Evolutionary conservation across 2,329 filamentous ascomycete species (phyloP).

Genomic region (Pyrenochaeta sp.): DNA sequence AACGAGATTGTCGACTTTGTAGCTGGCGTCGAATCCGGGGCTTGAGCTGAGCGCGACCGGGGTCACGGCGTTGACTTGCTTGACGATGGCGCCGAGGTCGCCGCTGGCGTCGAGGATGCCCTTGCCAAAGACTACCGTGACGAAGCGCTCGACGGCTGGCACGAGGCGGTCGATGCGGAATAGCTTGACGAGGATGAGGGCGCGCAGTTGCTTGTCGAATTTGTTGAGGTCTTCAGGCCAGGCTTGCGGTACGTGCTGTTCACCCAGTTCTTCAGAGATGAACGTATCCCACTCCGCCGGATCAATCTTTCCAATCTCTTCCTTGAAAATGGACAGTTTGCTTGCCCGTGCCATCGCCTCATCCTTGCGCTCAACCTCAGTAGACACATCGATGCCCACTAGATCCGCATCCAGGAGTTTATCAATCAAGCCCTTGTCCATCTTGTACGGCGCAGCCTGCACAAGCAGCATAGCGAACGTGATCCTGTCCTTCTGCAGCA

Average conservation of each 20-base stretch:
- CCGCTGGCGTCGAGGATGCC: constrained; percentile 83
- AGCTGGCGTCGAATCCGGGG: constrained; percentile 96
- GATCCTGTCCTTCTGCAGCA: constrained; percentile 92
- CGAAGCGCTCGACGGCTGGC: constrained; percentile 90
- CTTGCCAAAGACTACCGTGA: constrained; percentile 81
- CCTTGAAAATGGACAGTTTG: constrained; percentile 76
- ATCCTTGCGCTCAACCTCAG: constrained; percentile 67
- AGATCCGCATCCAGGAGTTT: constrained; percentile 80
- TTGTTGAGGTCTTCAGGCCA: constrained; percentile 72
- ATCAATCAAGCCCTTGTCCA: constrained; percentile 91
- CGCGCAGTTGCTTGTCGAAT: constrained; percentile 78
- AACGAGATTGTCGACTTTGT: constrained; percentile 96
- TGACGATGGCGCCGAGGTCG: constrained; percentile 84
- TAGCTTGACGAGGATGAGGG: constrained; percentile 90
- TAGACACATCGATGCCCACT: constrained; percentile 80
- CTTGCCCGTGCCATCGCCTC: constrained; percentile 73
- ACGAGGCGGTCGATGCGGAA: constrained; percentile 96
- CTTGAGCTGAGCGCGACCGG: constrained; percentile 93
- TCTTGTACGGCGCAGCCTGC: constrained; percentile 93
- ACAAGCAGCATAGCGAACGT: constrained; percentile 94
- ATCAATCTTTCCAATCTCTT: constrained; percentile 69
- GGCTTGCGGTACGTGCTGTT: constrained; percentile 79
- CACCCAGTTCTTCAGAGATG: constrained; percentile 83
- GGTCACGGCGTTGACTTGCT: constrained; percentile 81
- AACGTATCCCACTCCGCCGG: constrained; percentile 79